These are phyloP conservation scores for Vanilla planifolia DNA, from an alignment of 106 monocot genomes.

Conservation along the genomic window DNA sequence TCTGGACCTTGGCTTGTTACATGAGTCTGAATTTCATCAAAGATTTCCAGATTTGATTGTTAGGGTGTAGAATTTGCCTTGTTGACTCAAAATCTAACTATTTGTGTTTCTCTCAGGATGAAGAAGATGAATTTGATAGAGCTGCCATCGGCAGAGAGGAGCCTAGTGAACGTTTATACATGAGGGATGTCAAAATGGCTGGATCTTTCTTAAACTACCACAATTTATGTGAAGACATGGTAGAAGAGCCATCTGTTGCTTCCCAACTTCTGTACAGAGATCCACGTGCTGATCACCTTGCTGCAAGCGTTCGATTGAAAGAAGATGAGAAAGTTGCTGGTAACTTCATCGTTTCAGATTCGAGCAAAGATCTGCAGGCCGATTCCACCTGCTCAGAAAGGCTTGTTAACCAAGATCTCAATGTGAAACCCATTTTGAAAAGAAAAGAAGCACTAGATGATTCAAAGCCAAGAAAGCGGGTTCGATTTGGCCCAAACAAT, in stretches of 20 bases:
- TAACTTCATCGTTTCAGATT: neutral
- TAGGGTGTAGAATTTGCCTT: too few species aligned
- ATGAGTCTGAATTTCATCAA: too few species aligned
- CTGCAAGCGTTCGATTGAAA: conserved; percentile 58
- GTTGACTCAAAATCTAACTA: neutral
- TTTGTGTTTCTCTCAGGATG: conserved; percentile 48
- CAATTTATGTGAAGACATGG: conserved; percentile 38
- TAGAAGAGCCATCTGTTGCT: conserved; percentile 34
- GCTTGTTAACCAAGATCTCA: conserved; percentile 14
- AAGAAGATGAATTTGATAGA: conserved; percentile 93
- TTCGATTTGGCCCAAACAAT: conserved; percentile 52
- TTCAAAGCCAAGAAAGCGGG: conserved; percentile 73
- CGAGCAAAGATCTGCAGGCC: neutral
- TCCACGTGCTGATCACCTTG: conserved; percentile 80
- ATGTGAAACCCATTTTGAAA: conserved; percentile 82
- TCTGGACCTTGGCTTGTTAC: too few species aligned
- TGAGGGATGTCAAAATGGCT: conserved; percentile 75
- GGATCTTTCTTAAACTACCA: conserved; percentile 58
- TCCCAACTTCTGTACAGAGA: conserved; percentile 30
- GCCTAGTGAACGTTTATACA: conserved; percentile 65
- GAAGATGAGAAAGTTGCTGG: conserved; percentile 36
- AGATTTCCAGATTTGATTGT: too few species aligned
- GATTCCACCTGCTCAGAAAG: neutral
- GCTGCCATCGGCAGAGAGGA: conserved; percentile 51
- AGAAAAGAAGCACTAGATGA: conserved; percentile 48